A percentile compares a stretch with the other conserved stretches of the same genome.
These are phyloP conservation scores for Tylopilus plumbeoviolaceoides DNA, from an alignment of 768 basidiomycete species.

Conservation along the genomic window DNA sequence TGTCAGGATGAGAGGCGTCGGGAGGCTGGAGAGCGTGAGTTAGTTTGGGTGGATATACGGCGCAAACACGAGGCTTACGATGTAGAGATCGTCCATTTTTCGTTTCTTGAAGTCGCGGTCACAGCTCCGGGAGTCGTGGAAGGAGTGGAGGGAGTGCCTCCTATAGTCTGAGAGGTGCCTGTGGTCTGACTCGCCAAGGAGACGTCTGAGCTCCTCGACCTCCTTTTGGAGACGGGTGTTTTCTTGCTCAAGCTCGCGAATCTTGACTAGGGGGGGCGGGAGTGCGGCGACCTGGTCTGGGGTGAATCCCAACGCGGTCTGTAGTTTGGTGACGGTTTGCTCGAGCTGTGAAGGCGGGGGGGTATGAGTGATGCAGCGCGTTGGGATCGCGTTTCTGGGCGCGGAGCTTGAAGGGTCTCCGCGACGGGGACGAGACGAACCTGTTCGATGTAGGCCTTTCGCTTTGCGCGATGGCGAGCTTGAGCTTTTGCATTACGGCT, in stretches of 20 bases:
- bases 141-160: conserved; percentile 42
- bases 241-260: conserved; percentile 81
- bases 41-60: neutral
- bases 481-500: conserved; percentile 88
- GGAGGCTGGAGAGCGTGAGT: conserved; percentile 34
- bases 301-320: conserved; percentile 66
- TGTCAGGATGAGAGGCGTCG: conserved; percentile 40
- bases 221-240: conserved; percentile 66
- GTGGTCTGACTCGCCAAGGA: conserved; percentile 48
- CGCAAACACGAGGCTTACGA: conserved; percentile 32
- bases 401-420: conserved; percentile 6
- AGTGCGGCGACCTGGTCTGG: conserved; percentile 72
- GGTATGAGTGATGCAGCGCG: conserved; percentile 4
- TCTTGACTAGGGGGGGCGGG: conserved; percentile 68
- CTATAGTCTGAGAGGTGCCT: conserved; percentile 43
- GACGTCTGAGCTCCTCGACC: conserved; percentile 68
- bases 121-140: conserved; percentile 45
- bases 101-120: conserved; percentile 63
- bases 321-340: conserved; percentile 80
- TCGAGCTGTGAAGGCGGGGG: conserved; percentile 52
- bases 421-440: conserved; percentile 33
- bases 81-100: conserved; percentile 58
- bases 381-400: neutral
- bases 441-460: conserved; percentile 92
- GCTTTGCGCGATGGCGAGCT: conserved; percentile 85